Conservation (phyloP, 441 rosid genomes). For the Arabidopsis hybrid region DNA sequence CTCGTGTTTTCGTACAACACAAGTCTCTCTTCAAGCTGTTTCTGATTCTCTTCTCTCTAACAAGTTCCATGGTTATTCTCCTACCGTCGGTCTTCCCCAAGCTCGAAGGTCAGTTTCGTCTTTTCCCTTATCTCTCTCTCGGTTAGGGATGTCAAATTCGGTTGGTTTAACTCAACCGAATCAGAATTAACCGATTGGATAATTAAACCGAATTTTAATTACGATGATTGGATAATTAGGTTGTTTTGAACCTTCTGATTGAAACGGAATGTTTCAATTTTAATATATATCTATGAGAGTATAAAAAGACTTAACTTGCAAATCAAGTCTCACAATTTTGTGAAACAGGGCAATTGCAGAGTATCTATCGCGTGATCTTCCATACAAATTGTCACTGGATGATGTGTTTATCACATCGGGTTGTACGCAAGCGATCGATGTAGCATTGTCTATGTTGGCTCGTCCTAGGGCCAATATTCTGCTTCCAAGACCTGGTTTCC, state of each 20-base stretch:
- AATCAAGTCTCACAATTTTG: constrained; percentile 19
- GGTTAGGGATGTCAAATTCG: constrained; percentile 13
- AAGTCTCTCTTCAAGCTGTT: constrained; percentile 66
- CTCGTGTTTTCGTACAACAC: constrained; percentile 77
- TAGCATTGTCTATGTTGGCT: constrained; percentile 78
- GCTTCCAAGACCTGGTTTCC: constrained; percentile 91
- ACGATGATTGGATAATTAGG: neutral
- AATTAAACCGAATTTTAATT: neutral
- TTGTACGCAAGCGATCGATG: constrained; percentile 94
- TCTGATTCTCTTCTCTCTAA: constrained; percentile 69
- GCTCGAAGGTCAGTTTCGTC: constrained; percentile 68
- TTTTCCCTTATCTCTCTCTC: neutral
- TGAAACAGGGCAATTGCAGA: constrained; percentile 77
- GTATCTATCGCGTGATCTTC: constrained; percentile 78
- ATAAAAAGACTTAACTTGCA: constrained; percentile 16
- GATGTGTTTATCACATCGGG: constrained; percentile 92
- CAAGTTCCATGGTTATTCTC: constrained; percentile 90
- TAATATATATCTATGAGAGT: neutral
- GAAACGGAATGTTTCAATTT: neutral
- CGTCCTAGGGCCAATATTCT: constrained; percentile 79
- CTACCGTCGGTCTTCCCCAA: constrained; percentile 89
- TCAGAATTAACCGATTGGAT: neutral
- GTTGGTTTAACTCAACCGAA: constrained; percentile 2
- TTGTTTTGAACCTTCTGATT: neutral
- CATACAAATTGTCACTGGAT: constrained; percentile 71